Base-by-base conservation (phyloP, 306 rosid species). In the Arachis stenosperma region DNA sequence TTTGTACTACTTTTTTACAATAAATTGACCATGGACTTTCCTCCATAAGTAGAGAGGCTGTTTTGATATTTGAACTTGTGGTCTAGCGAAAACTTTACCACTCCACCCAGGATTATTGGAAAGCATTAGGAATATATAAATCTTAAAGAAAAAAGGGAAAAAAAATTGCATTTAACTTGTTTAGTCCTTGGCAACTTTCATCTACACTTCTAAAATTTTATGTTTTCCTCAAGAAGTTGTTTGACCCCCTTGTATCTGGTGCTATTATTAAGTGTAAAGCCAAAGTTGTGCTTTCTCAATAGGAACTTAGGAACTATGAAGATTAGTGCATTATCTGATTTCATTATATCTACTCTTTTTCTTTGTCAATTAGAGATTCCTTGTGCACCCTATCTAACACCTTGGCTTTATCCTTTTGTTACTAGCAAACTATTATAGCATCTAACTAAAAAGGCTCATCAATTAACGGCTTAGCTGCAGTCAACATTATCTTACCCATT, bases 161-260 rank as follows among this genome's bases (percentile, higher is more conserved):
- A 47, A 12, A 42, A 40, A 22, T 6, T 50, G n/a, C 22, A 64
- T 64, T 27, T 44, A 39, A 69, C 52, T 42, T 10, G 3, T 58
- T 44, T 3, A 11, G 15, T 29, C 42, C 51, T 69, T 37, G 51
- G 62, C 52, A 70, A 70, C 53, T 71, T 29, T 58, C 40, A 13
- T 43, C 46, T 53, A n/a, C 29, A 36, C 51, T 40, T 9, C 6
- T 10, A 48, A 61, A 60, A 61, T 47, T 60, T 51, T 50, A 71
- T 46, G 47, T 13, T 61, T 15, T 6, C 64, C 57, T 27, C 10
- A 9, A 54, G 66, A 65, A 65, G 47, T 54, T 42, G 27, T 55
- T 17, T 70, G n/a, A 3, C 57, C 50, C 22, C 15, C 33, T 40
- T 55, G 47, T 64, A 55, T 66, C 66, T 55, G n/a, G 2, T 51